A percentile compares a stretch with the other conserved stretches of the same genome.
phyloP scores from a whole-genome alignment of 805 yeast genomes.

The Scheffersomyces lignosus region DNA sequence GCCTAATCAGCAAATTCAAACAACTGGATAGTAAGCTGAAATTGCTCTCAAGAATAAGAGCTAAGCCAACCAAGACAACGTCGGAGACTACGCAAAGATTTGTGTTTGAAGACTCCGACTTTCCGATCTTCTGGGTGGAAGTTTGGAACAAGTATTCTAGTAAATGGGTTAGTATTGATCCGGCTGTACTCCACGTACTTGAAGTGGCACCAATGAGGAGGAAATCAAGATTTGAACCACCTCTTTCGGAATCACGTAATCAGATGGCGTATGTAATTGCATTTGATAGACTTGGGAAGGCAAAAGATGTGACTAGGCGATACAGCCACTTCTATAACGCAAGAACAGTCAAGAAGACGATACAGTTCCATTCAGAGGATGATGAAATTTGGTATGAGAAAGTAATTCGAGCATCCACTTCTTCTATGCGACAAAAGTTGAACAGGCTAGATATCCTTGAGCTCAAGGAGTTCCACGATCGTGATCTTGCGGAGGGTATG shows the following conservation, averaged over 20 bases:
- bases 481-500: slow-evolving; percentile 77
- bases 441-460: slow-evolving; percentile 54
- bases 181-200: slow-evolving; percentile 60
- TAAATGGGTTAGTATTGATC: slow-evolving; percentile 86
- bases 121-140: slow-evolving; percentile 90
- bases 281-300: slow-evolving; percentile 62
- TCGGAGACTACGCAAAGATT: slow-evolving; percentile 2
- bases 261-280: slow-evolving; percentile 76
- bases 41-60: slow-evolving; percentile 10
- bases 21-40: slow-evolving; percentile 13
- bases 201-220: slow-evolving; percentile 58
- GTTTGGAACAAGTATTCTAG: slow-evolving; percentile 79
- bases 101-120: slow-evolving; percentile 29
- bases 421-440: slow-evolving; percentile 15
- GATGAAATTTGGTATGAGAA: slow-evolving; percentile 62
- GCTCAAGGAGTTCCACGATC: slow-evolving; percentile 55
- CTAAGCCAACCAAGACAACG: slow-evolving; percentile 14
- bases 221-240: slow-evolving; percentile 70
- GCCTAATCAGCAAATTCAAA: not conserved
- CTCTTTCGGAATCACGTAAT: slow-evolving; percentile 55
- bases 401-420: slow-evolving; percentile 34
- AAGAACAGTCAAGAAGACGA: slow-evolving; percentile 70
- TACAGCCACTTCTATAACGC: slow-evolving; percentile 73
- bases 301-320: slow-evolving; percentile 81
- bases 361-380: slow-evolving; percentile 54